Base-by-base conservation (phyloP, 306 rosid species). In the Purshia tridentata region DNA sequence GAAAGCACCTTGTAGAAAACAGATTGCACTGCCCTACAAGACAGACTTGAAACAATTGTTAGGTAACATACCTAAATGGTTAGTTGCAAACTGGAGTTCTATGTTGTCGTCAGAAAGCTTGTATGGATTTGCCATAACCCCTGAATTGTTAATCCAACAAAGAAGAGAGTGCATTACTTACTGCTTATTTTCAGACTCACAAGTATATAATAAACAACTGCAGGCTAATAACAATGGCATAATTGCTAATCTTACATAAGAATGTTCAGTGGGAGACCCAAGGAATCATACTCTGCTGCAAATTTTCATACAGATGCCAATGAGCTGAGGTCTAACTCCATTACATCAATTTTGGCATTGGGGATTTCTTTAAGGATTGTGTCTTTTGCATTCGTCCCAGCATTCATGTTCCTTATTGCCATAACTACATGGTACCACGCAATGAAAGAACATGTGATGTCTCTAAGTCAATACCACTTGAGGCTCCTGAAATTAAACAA, bases 11-110 rank as follows among this genome's bases (percentile, higher is more conserved):
- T 50, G 19, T 8, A 29, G 4, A 9, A 22, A 23, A 8, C 8
- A 5, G 16, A 23, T 16, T 3, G 19, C 29, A n/a, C 2, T 14
- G 29, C 23, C 73, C 1, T 20, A 60, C 12, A 66, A 22, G 62
- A 10, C 8, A 57, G 15, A 9, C 42, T 55, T 70, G 90, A 16
- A 51, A 50, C 4, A 40, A 6, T 19, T 52, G 46, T 9, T 22
- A 47, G 69, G 71, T 55, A 16, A 23, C 84, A 15, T 74, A 87
- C 97, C 97, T 49, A 93, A 20, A 80, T 92, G 96, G 82, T 92
- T 92, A 63, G 91, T 88, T 65, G 98, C 95, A 75, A 90, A 90
- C 74, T 92, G 96, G 78, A 88, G 70, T 68, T 88, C 96, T 56
- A 93, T 86, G 73, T 84, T 80, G 75, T 93, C 96, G 77, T 80